A percentile compares a stretch with the other conserved stretches of the same genome.
phyloP scores from a whole-genome alignment of 805 yeast genomes.

The Suhomyces kilbournensis region DNA sequence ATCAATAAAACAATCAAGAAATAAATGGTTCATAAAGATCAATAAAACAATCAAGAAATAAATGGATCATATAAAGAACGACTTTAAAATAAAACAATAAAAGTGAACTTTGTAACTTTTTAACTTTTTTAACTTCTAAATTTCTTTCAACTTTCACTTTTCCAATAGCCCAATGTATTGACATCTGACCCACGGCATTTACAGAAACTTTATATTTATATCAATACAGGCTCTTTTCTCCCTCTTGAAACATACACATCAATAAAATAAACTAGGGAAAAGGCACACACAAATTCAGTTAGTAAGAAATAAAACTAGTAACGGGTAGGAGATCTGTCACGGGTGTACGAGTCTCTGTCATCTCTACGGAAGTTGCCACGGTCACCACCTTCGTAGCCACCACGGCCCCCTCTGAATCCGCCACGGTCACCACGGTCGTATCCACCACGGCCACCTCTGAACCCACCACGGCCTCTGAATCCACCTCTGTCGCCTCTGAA shows the following conservation, averaged over 20 bases:
- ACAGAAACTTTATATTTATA: conserved; percentile 6
- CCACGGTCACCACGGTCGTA: conserved; percentile 29
- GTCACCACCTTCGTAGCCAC: conserved; percentile 33
- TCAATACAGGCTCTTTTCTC: conserved; percentile 6
- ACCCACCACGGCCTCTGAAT: conserved; percentile 35
- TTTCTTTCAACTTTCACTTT: too few species aligned
- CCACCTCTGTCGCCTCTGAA: conserved; percentile 35
- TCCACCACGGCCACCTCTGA: conserved; percentile 30
- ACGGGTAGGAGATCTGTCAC: conserved; percentile 73
- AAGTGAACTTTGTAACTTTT: too few species aligned
- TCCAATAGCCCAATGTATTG: background rate
- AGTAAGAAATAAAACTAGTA: conserved; percentile 35
- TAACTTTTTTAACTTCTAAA: background rate
- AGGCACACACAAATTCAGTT: background rate
- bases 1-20: background rate
- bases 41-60: background rate
- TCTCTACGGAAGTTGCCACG: conserved; percentile 45
- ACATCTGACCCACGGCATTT: background rate
- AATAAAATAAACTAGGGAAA: conserved; percentile 2
- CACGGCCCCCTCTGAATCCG: conserved; percentile 24
- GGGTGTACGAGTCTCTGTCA: conserved; percentile 44
- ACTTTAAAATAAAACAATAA: too few species aligned
- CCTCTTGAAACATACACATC: conserved; percentile 5
- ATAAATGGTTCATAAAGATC: background rate
- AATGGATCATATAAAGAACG: too few species aligned